Percentiles rank a stretch among this genome's conserved stretches.
These are phyloP conservation scores for Termitomyces sp. DNA, from an alignment of 768 basidiomycete genomes.

Conservation along the genomic window DNA sequence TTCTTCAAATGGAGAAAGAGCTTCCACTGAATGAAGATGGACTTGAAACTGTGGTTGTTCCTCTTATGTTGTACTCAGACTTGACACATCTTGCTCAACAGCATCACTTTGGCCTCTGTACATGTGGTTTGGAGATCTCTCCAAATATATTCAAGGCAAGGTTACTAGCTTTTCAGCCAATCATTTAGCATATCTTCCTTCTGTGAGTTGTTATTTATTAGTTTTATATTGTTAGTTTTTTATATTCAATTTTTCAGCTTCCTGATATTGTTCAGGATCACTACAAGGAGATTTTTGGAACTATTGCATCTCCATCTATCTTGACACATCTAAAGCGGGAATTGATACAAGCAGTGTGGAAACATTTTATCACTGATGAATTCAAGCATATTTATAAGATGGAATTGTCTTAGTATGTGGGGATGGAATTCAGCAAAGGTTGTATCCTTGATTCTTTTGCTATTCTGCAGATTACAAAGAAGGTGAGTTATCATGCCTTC, in stretches of 20 bases:
- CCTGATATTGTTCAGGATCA: neutral
- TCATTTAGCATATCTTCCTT: neutral
- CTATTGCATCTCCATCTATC: no score
- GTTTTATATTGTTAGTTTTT: no score
- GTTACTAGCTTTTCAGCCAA: neutral
- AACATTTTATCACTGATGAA: neutral
- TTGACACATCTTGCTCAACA: neutral
- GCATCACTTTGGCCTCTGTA: neutral
- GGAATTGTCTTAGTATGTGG: constrained; percentile 4
- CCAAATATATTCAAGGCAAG: neutral
- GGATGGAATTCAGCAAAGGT: neutral
- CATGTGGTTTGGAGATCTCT: neutral
- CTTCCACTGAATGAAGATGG: neutral
- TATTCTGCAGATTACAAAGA: constrained; percentile 12
- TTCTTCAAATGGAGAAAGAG: neutral
- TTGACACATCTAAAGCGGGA: no score
- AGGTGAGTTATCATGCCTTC: neutral
- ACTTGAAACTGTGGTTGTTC: neutral
- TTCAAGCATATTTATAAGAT: constrained; percentile 7
- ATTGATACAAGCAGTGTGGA: neutral
- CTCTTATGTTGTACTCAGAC: neutral
- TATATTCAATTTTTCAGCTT: neutral
- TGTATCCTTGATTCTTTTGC: constrained; percentile 9
- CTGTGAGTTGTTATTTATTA: neutral
- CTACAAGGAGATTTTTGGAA: no score